Base-by-base conservation (phyloP, 2,329 filamentous ascomycete species). In the Alternaria panax region DNA sequence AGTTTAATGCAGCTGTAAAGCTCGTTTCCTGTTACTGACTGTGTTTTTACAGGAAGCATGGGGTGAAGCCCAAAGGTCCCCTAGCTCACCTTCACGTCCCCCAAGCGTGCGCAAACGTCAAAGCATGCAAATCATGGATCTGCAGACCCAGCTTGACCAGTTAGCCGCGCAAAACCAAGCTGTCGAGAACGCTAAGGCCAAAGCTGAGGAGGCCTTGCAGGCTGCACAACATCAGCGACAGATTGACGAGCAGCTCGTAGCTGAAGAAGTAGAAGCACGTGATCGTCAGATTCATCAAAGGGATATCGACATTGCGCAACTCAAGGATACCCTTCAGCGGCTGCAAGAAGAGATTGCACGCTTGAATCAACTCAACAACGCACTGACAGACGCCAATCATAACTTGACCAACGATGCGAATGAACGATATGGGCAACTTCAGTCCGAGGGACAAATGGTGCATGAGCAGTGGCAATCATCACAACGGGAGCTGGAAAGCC, bases 51-150 rank as follows among this genome's bases (percentile, higher is more conserved):
- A 97, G 93, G 93, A 97, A 87, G 94, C 92, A 81, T 93, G 88
- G 83, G 94, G 94, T 81, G 92, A 96, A 82, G 92, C 91, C 80
- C 92, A 91, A 76, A 89, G 89, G 76, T 96, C 93, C 77, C 93
- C 94, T 74, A 89, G 91, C 73, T 98, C 95, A 73, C 95, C 95
- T 55, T 96, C 92, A 69, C 89, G 94, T 80, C 93, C 95, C 71
- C 92, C 93, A 75, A 97, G 93, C 83, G 91, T 99, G 87, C 93
- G 94, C 71, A 93, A 94, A 76, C 92, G 94, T 75, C 95, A 97
- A 80, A 98, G 94, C 85, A 94, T 98, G 89, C 94, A 98, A 81
- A 88, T 98, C 62, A 81, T 86, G 75, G 94, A 99, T 72, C 88
- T 99, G 75, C 93, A 98, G 82, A 85, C 87, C 60, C 88, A 87